These are phyloP conservation scores for Lophium mytilinum DNA, from an alignment of 495 filamentous ascomycete genomes.

Conservation along the genomic window DNA sequence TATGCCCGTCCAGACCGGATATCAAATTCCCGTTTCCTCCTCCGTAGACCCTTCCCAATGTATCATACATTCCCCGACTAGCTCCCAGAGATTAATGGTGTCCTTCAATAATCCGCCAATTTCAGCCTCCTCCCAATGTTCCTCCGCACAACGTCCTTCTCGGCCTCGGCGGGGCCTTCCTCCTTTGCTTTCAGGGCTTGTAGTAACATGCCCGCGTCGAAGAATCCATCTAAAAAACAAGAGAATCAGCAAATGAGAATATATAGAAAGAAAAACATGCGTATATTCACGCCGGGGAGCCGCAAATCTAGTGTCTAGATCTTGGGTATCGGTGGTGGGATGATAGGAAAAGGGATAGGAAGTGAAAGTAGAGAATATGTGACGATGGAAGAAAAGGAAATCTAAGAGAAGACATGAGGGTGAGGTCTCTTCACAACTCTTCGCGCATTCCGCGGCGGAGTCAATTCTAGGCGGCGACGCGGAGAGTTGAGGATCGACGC, in stretches of 20 bases:
- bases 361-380: conserved; percentile 1
- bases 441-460: conserved; percentile 3
- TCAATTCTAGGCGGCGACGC: conserved; percentile 4
- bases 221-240: conserved; percentile 70
- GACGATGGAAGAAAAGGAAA: conserved; percentile 2
- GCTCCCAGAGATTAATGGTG: background rate
- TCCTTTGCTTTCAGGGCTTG: conserved; percentile 65
- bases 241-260: conserved; percentile 25
- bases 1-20: too few relatives aligned
- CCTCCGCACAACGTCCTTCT: conserved; percentile 39
- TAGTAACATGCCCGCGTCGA: conserved; percentile 87
- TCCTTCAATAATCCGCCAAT: conserved; percentile 27
- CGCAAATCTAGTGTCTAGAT: background rate
- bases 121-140: conserved; percentile 37
- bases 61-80: too few relatives aligned
- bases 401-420: conserved; percentile 16
- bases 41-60: too few relatives aligned
- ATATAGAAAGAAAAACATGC: background rate
- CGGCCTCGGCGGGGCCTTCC: conserved; percentile 39
- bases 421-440: conserved; percentile 17
- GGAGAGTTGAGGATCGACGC: conserved; percentile 17
- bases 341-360: background rate
- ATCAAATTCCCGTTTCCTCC: too few relatives aligned
- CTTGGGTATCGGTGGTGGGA: background rate
- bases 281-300: background rate